Conservation (phyloP, 805 yeast species). For the Kluyveromyces wickerhamii region DNA sequence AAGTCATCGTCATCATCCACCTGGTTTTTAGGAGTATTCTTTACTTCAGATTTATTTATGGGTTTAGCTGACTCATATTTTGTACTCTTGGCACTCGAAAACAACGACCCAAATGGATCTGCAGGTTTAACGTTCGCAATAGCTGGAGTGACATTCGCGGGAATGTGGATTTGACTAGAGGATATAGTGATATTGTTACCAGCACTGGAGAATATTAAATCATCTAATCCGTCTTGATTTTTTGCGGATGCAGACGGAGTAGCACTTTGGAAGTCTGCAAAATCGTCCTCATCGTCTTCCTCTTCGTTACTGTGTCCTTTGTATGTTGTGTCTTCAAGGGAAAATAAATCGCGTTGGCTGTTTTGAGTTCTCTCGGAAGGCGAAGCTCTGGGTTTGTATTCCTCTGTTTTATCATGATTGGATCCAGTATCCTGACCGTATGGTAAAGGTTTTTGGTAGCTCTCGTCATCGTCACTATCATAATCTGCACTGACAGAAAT, state of each 20-base stretch:
- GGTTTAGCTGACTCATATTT: neutral
- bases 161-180: constrained; percentile 6
- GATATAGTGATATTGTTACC: constrained; percentile 3
- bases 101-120: constrained; percentile 69
- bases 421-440: constrained; percentile 4
- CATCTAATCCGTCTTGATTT: constrained; percentile 27
- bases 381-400: constrained; percentile 47
- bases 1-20: constrained; percentile 25
- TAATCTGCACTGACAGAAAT: constrained; percentile 33
- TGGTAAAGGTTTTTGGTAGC: constrained; percentile 4
- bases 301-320: constrained; percentile 16
- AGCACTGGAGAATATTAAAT: constrained; percentile 16
- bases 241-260: constrained; percentile 35
- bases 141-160: constrained; percentile 26
- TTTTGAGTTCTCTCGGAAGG: constrained; percentile 18
- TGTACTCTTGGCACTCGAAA: constrained; percentile 52
- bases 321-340: too few relatives aligned
- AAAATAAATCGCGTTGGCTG: too few relatives aligned
- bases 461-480: constrained; percentile 44
- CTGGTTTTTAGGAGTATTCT: too few relatives aligned
- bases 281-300: constrained; percentile 63
- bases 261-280: constrained; percentile 73
- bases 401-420: constrained; percentile 41
- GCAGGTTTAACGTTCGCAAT: constrained; percentile 36
- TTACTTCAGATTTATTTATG: too few relatives aligned